Evolutionary conservation across 257 asterid species (phyloP).

Genomic region (Leptodermis oblonga): DNA sequence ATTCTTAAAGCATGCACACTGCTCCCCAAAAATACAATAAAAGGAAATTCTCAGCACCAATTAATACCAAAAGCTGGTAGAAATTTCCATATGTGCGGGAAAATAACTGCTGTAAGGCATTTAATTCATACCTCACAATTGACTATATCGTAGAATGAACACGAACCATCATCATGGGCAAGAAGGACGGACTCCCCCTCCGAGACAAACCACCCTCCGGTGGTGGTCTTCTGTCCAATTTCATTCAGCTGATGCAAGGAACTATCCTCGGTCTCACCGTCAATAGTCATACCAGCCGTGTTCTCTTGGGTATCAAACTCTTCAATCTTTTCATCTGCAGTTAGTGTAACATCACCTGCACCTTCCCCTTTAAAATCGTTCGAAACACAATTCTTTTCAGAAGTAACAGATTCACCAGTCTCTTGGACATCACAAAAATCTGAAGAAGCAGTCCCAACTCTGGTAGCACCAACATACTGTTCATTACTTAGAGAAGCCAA

Average conservation of each 20-base stretch:
- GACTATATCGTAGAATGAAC: slow-evolving; percentile 68
- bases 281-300: slow-evolving; percentile 40
- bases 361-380: slow-evolving; percentile 25
- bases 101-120: background rate
- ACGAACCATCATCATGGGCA: slow-evolving; percentile 70
- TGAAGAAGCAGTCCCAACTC: slow-evolving; percentile 12
- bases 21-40: background rate
- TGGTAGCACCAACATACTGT: slow-evolving; percentile 19
- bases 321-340: slow-evolving; percentile 58
- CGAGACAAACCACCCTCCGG: slow-evolving; percentile 91
- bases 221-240: slow-evolving; percentile 63
- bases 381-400: slow-evolving; percentile 26
- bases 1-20: background rate
- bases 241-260: slow-evolving; percentile 35
- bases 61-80: background rate
- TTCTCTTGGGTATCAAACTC: slow-evolving; percentile 62
- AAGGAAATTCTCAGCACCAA: background rate
- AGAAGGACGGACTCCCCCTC: slow-evolving; percentile 85
- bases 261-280: slow-evolving; percentile 52
- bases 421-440: slow-evolving; percentile 45
- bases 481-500: slow-evolving; percentile 37
- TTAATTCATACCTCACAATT: slow-evolving; percentile 60
- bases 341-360: slow-evolving; percentile 37
- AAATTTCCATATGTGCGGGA: background rate
- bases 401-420: slow-evolving; percentile 36